phyloP scores from a whole-genome alignment of 345 rosid genomes.

The Salix caprea region DNA sequence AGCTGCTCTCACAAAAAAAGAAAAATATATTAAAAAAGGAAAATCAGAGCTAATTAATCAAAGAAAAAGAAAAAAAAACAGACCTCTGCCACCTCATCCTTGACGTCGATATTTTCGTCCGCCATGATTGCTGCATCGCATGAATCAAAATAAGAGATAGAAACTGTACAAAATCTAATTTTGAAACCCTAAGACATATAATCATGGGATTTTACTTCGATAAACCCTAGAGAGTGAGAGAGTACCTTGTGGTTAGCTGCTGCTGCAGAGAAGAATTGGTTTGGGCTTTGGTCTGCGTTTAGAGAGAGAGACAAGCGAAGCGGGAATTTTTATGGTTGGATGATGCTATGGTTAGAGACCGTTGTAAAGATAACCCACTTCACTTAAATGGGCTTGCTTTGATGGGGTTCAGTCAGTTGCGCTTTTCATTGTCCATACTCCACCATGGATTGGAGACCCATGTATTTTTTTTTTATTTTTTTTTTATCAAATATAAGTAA shows the following conservation, averaged over 20 bases:
- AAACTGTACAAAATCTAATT: background rate
- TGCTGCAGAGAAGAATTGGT: background rate
- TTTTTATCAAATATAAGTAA: too few relatives aligned
- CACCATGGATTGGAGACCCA: too few relatives aligned
- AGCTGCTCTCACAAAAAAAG: conserved; percentile 32
- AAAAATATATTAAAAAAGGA: too few relatives aligned
- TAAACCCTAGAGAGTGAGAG: background rate
- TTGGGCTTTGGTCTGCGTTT: background rate
- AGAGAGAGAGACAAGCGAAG: too few relatives aligned
- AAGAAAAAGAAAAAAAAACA: background rate
- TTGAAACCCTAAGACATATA: background rate
- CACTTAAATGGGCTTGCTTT: too few relatives aligned
- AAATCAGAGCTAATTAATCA: too few relatives aligned
- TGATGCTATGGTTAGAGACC: too few relatives aligned
- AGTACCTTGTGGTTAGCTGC: background rate
- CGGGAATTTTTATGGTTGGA: too few relatives aligned
- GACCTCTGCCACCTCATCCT: conserved; percentile 59
- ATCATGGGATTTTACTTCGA: background rate
- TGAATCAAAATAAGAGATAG: background rate
- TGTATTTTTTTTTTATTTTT: too few relatives aligned
- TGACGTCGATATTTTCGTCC: conserved; percentile 43
- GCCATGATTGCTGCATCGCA: conserved; percentile 35
- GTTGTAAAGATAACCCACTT: too few relatives aligned
- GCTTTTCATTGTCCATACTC: too few relatives aligned
- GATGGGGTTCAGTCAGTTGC: too few relatives aligned